Conservation (phyloP, 306 rosid genomes). For the Luffa acutangula region DNA sequence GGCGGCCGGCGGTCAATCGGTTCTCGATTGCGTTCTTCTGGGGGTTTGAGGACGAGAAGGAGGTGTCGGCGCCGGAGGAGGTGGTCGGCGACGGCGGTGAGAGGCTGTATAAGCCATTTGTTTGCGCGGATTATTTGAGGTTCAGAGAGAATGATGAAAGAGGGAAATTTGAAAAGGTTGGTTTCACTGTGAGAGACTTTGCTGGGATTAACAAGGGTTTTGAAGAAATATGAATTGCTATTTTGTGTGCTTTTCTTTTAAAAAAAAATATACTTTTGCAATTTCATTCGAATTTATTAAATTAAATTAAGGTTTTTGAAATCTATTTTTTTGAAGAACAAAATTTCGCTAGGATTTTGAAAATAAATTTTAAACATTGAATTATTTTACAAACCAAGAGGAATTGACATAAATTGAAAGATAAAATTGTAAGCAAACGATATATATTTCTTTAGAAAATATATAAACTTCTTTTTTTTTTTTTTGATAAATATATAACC, state of each 20-base stretch:
- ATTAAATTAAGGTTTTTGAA: not conserved
- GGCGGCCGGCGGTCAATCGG: slow-evolving; percentile 36
- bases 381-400: too few species aligned
- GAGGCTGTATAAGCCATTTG: slow-evolving; percentile 50
- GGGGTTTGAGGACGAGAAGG: slow-evolving; percentile 77
- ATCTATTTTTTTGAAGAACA: not conserved
- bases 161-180: slow-evolving; percentile 86
- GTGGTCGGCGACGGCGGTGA: slow-evolving; percentile 52
- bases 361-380: too few species aligned
- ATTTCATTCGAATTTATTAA: not conserved
- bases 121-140: slow-evolving; percentile 61
- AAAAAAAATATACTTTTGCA: not conserved
- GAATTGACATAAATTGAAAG: too few species aligned
- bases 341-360: not conserved
- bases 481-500: too few species aligned
- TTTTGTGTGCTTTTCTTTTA: not conserved
- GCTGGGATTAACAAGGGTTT: slow-evolving; percentile 30
- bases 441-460: too few species aligned
- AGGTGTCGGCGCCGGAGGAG: slow-evolving; percentile 55
- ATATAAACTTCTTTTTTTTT: too few species aligned
- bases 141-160: slow-evolving; percentile 74
- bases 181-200: slow-evolving; percentile 74
- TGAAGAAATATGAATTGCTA: not conserved
- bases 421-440: too few species aligned
- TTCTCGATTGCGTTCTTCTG: slow-evolving; percentile 87